Evolutionary conservation across 192 early-diverging fungal species (phyloP), one percentile per base, ranked within the genome.

Genomic region (Coemansia sp.): DNA sequence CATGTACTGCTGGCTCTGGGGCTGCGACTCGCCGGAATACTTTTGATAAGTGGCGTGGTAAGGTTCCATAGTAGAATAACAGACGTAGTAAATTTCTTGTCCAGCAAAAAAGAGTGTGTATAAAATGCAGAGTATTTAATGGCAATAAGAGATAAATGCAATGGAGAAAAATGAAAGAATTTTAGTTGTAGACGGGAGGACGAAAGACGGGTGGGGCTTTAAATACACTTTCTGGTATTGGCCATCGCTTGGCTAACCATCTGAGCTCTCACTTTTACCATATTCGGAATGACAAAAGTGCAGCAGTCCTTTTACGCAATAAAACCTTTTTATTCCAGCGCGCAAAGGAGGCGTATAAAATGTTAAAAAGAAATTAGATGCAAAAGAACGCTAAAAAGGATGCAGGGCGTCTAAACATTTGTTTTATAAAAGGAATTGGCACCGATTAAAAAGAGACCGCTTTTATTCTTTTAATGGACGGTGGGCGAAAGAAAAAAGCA

Each of bases 401-500:
- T 35, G 32, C 32, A 35, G 32, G 32, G 32, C 32, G 32, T 35
- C 32, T 35, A 35, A 35, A 35, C 32, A 35, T 35, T 35, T 79
- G 92, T 98, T 74, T 99, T 99, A 93, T 94, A 97, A 91, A 99
- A 99, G 90, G 98, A 99, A 35, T 35, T 35, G 92, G 96, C 95
- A 78, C 98, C 97, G 93, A 99, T 96, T 70, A 98, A 94, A 85
- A 99, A 97, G 90, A 99, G 97, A 91, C 82, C 97, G 81, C 96
- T 97, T 23, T 90, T 99, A 66, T 92, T 94, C 88, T 86, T 99
- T 32, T 94, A 97, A 83, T 99, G 96, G 88, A 94, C 89, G 65
- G 86, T 88, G 69, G 97, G 97, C 91, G 97, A 97, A 91, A 93
- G 93, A 92, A 98, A 96, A 92, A 86, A 88, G 83, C 96, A 99